Conservation (phyloP, 1,284 basidiomycete species). For the Retiboletus flavoniger region DNA sequence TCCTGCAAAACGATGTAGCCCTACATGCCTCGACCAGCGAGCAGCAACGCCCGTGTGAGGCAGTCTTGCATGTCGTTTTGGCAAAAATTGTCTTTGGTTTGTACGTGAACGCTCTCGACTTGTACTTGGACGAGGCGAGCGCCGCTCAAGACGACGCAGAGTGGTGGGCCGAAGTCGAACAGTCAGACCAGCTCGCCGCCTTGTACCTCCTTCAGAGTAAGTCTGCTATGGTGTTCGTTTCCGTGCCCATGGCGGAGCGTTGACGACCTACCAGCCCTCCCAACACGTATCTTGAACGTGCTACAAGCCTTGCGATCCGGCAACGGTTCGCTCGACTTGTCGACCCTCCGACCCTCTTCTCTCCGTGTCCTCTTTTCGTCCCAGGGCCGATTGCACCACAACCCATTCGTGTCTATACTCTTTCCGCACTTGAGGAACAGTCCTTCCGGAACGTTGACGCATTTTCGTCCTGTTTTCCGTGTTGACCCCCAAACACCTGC, state of each 20-base stretch:
- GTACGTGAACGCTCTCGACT: constrained; percentile 59
- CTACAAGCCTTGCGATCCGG: constrained; percentile 44
- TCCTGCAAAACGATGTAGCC: constrained; percentile 13
- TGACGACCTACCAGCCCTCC: constrained; percentile 48
- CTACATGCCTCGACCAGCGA: neutral
- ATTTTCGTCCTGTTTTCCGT: constrained; percentile 9
- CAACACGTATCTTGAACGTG: constrained; percentile 52
- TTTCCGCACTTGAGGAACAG: constrained; percentile 57
- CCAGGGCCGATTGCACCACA: constrained; percentile 43
- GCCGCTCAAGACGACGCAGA: constrained; percentile 67
- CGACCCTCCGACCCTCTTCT: constrained; percentile 50
- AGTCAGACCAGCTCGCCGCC: constrained; percentile 49
- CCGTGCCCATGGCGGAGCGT: neutral
- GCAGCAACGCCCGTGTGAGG: constrained; percentile 3
- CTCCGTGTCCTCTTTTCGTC: constrained; percentile 51
- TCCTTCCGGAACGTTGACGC: constrained; percentile 9
- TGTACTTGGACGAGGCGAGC: constrained; percentile 59
- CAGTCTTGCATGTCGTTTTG: constrained; percentile 31
- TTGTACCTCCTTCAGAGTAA: constrained; percentile 69
- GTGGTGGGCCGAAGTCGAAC: constrained; percentile 71
- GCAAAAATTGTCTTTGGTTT: constrained; percentile 52
- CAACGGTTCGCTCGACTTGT: constrained; percentile 48
- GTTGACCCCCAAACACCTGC: constrained; percentile 5
- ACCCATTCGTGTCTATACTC: constrained; percentile 50
- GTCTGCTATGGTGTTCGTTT: constrained; percentile 22